These are phyloP conservation scores for Diaporthe batatas DNA, from an alignment of 2,329 filamentous ascomycete genomes.

Conservation along the genomic window DNA sequence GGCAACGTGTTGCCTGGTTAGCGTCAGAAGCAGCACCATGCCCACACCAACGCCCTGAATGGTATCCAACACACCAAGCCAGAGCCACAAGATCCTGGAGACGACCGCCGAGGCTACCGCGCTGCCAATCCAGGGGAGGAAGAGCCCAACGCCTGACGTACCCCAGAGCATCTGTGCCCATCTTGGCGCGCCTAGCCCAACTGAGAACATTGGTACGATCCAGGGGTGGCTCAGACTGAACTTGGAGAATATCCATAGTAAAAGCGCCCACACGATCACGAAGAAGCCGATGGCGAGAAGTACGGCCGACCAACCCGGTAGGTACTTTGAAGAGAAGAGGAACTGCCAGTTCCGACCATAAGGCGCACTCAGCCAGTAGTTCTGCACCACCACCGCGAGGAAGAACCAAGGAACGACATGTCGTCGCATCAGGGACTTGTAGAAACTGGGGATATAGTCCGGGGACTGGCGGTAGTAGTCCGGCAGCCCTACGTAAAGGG, in stretches of 20 bases:
- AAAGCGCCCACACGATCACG: conserved; percentile 65
- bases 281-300: conserved; percentile 69
- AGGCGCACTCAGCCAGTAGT: conserved; percentile 75
- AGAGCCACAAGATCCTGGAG: conserved; percentile 72
- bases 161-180: conserved; percentile 79
- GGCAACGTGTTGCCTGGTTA: conserved; percentile 74
- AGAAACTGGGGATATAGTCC: conserved; percentile 75
- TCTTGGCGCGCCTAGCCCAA: conserved; percentile 73
- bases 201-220: conserved; percentile 76
- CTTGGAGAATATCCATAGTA: conserved; percentile 65
- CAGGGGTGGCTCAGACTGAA: conserved; percentile 74
- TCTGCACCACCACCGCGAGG: conserved; percentile 72
- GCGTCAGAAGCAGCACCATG: conserved; percentile 75
- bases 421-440: conserved; percentile 70
- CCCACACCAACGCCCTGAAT: conserved; percentile 76
- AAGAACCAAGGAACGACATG: conserved; percentile 79
- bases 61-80: conserved; percentile 75
- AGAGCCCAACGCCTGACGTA: conserved; percentile 70
- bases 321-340: conserved; percentile 72
- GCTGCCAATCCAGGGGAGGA: conserved; percentile 70
- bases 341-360: conserved; percentile 77
- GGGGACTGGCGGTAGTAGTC: conserved; percentile 75
- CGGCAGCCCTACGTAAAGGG: conserved; percentile 72
- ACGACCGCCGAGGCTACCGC: conserved; percentile 67
- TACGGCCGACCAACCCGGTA: conserved; percentile 67